Percentiles rank a stretch among this genome's conserved stretches.
Conservation (phyloP, 495 filamentous ascomycete species). For the Eremomyces bilateralis region DNA sequence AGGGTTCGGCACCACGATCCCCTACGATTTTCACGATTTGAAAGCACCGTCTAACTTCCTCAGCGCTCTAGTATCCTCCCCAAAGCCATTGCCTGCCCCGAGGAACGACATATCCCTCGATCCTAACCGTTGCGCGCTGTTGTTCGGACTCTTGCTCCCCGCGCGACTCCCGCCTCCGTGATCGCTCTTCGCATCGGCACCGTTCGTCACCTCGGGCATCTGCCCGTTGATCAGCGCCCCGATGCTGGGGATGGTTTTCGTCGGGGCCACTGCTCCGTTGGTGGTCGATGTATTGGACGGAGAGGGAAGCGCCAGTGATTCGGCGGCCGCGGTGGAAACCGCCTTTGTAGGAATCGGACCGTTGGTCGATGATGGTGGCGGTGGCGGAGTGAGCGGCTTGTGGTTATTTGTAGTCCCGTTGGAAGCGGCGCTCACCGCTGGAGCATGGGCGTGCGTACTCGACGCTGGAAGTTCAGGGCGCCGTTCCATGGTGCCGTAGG, state of each 20-base stretch:
- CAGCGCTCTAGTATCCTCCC: not conserved
- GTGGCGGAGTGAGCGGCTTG: not conserved
- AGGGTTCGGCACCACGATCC: not conserved
- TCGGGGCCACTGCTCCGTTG: not conserved
- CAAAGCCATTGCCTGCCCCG: not conserved
- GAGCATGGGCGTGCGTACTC: no score
- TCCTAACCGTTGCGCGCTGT: not conserved
- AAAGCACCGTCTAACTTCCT: not conserved
- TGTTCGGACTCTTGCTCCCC: constrained; percentile 1
- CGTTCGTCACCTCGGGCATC: not conserved
- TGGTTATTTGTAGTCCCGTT: not conserved
- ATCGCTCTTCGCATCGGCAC: not conserved
- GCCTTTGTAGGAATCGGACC: not conserved
- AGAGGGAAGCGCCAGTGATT: not conserved
- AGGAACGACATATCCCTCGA: not conserved
- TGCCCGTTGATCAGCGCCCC: not conserved
- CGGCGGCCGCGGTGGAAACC: no score
- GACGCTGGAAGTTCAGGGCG: not conserved
- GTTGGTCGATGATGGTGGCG: not conserved
- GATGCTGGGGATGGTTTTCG: not conserved
- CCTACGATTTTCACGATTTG: not conserved
- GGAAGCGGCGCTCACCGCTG: no score
- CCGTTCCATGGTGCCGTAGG: not conserved
- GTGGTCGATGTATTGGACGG: not conserved
- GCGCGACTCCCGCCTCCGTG: not conserved